phyloP scores from a whole-genome alignment of 805 yeast genomes.

The Candida bentonensis region DNA sequence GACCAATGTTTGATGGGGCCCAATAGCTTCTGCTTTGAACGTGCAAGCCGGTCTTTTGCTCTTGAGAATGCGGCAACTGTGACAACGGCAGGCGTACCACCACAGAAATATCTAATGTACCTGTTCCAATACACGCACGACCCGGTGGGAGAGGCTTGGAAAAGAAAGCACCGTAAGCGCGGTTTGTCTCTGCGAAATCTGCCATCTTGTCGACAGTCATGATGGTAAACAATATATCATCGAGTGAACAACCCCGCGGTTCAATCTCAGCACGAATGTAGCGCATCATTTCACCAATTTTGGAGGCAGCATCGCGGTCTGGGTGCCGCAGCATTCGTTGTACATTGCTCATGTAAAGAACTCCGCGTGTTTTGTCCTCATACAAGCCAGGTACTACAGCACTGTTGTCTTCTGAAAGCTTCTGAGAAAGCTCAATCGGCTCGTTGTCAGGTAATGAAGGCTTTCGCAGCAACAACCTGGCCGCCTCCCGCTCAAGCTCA shows the following conservation, averaged over 20 bases:
- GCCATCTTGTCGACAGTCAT: conserved; percentile 52
- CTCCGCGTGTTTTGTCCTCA: background rate
- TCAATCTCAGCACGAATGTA: background rate
- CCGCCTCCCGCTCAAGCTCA: conserved; percentile 10
- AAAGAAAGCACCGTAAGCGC: conserved; percentile 44
- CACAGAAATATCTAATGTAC: conserved; percentile 2
- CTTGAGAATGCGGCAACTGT: background rate
- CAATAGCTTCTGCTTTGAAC: conserved; percentile 89
- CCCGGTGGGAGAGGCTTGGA: conserved; percentile 66
- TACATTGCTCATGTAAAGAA: background rate
- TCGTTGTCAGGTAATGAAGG: too few species aligned
- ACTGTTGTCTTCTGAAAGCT: background rate
- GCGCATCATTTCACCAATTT: background rate
- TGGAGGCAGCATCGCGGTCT: background rate
- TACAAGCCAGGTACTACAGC: background rate
- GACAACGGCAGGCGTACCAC: conserved; percentile 10
- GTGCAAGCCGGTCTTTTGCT: conserved; percentile 56
- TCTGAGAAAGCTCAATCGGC: background rate
- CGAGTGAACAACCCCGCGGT: background rate
- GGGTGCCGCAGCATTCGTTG: background rate
- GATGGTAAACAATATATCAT: conserved; percentile 45
- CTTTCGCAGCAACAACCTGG: background rate
- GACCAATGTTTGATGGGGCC: conserved; percentile 98
- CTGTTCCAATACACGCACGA: conserved; percentile 57
- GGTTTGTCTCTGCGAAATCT: conserved; percentile 47